Base-by-base conservation (phyloP, 2,329 filamentous ascomycete genomes). In the Ceratocystis lukuohia region DNA sequence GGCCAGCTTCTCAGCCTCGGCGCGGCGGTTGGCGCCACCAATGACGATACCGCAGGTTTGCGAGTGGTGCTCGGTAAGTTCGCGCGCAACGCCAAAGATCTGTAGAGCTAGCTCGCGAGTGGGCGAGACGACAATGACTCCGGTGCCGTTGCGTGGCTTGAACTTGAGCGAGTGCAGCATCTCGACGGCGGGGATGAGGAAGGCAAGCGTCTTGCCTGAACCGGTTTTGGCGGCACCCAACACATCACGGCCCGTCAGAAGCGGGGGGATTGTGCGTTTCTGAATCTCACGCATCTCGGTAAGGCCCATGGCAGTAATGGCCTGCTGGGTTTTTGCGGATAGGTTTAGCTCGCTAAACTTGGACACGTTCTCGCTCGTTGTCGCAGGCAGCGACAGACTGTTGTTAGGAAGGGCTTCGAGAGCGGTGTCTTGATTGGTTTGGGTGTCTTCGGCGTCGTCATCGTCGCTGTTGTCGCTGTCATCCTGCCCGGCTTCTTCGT, bases 271-370 rank as follows among this genome's bases (percentile, higher is more conserved):
- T 12, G 88, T 88, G 64, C 88, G 83, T 71, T 85, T 84, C 76
- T 97, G 94, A 71, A 97, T 96, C 75, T 94, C 89, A 0, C 94
- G 97, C 92, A 99, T 96, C 61, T 82, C 92, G 73, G 88, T 87
- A 74, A 97, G 96, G 15, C 89, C 89, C 93, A 99, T 97, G 70
- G 88, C 89, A 67, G 86, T 73, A 71, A 96, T 91, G 7, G 91
- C 92, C 77, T 88, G 85, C 82, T 92, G 88, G 0, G 91, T 96
- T 76, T 89, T 91, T 28, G 92, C 88, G 1, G 90, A 94, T 10
- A 99, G 82, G 65, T 89, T 89, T 69, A 99, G 80, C 70, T 97
- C 88, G 44, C 84, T 78, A 73, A 96, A 96, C 64, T 85, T 84
- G 72, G 87, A 80, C 25, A 87, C 85, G 66, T 87, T 83, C 62